A percentile compares a stretch with the other conserved stretches of the same genome.
Conservation (phyloP, 192 early-diverging fungal genomes). For the Mortierella hygrophila region DNA sequence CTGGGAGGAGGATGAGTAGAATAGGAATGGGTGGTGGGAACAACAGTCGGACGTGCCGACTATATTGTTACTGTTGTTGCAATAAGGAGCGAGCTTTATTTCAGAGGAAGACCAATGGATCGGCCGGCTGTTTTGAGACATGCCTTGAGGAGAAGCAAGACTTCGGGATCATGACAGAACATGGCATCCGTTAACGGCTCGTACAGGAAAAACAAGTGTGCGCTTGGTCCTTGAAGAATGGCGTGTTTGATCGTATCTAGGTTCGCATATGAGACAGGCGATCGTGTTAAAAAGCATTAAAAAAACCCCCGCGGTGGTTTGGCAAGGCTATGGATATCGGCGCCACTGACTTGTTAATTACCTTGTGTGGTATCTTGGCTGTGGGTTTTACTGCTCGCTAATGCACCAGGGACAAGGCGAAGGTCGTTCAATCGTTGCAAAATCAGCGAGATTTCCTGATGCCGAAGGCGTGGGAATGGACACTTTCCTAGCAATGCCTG, state of each 20-base stretch:
- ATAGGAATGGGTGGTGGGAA: too few species aligned
- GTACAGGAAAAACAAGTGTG: slow-evolving; percentile 81
- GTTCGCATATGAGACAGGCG: too few species aligned
- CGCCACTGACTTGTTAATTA: neutral
- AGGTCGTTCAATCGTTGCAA: slow-evolving; percentile 31
- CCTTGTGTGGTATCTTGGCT: slow-evolving; percentile 16
- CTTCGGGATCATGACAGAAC: slow-evolving; percentile 61
- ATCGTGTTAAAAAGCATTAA: neutral
- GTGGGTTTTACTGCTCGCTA: slow-evolving; percentile 9
- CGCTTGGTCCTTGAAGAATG: slow-evolving; percentile 62
- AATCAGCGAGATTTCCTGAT: slow-evolving; percentile 29
- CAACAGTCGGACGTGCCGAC: too few species aligned
- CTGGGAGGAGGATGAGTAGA: too few species aligned
- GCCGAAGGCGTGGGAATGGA: slow-evolving; percentile 74
- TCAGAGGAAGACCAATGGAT: slow-evolving; percentile 40
- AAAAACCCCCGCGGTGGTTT: neutral
- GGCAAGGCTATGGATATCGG: neutral
- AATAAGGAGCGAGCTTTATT: neutral
- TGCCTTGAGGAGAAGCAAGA: slow-evolving; percentile 48
- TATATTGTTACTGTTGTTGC: too few species aligned
- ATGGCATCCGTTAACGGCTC: slow-evolving; percentile 71
- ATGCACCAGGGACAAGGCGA: slow-evolving; percentile 31
- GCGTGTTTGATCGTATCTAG: slow-evolving; percentile 8
- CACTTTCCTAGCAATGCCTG: slow-evolving; percentile 74
- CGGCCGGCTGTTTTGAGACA: slow-evolving; percentile 59